Evolutionary conservation across 1,284 basidiomycete genomes (phyloP), one percentile per base, ranked within the genome.

Genomic region (Ceratorhiza oryzae-sativae): DNA sequence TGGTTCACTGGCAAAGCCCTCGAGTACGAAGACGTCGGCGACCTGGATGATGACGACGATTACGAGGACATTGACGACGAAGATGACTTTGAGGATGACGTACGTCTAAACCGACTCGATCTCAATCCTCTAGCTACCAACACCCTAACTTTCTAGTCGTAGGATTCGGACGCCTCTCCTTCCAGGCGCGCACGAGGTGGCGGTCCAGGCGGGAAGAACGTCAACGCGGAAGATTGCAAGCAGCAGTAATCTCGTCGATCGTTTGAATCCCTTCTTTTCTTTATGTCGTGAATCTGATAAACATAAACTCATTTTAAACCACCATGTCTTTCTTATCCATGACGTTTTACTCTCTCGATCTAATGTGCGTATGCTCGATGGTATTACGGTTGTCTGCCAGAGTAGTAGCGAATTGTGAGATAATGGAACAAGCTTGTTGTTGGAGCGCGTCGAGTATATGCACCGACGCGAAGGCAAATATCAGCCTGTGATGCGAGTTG

Each of bases 1-100:
- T 95, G 91, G 84, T 98, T 98, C 83, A 98, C 96, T 20, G 97
- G 97, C 78, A 97, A 97, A 83, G 95, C 95, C 20, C 87, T 98
- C 67, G 89, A 94, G 78, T 95, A 91, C 79, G 96, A 97, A 76
- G 86, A 89, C 76, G 79, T 90, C 74, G 91, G 89, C 4, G 89
- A 91, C 0, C 90, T 91, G 6, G 80, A 81, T 61, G 79, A 80
- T 25, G 88, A 88, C 0, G 87, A 89, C 18, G 88, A 88, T 41
- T 77, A 78, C 55, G 79, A 81, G 48, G 83, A 83, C 49, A 82
- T 82, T 41, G 79, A 79, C 55, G 79, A 80, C 20, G 80, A 80
- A 18, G 80, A 80, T 32, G 79, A 79, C 18, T 79, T 32, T 13
- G 32, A 80, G 34, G 79, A 80, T 42, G 79, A 79, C 20, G 87